Conservation (phyloP, 2,329 filamentous ascomycete species). For the Cladosporium sp. region DNA sequence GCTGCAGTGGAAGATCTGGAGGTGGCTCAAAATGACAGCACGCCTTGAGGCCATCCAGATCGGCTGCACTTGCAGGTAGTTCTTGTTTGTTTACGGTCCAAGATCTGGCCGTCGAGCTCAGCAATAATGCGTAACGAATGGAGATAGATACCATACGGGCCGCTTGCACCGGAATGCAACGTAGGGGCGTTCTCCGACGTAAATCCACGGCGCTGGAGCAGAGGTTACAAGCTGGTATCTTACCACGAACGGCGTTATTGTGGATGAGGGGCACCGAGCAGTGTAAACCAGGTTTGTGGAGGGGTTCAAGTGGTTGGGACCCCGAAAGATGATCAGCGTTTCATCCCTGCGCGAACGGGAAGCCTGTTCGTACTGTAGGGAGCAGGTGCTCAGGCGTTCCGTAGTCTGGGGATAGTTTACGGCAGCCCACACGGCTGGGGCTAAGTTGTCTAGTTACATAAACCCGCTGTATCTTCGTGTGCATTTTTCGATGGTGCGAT, state of each 20-base stretch:
- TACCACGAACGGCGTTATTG: constrained; percentile 9
- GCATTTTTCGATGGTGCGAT: constrained; percentile 1
- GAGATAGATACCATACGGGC: not conserved
- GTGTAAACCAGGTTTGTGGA: constrained; percentile 3
- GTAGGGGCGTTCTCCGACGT: constrained; percentile 1
- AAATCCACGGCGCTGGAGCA: not conserved
- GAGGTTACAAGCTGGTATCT: not conserved
- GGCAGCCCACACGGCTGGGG: constrained; percentile 9
- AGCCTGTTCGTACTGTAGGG: constrained; percentile 9
- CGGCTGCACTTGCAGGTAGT: not conserved
- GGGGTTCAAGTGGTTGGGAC: constrained; percentile 11
- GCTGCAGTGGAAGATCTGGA: not conserved
- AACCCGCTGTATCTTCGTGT: not conserved
- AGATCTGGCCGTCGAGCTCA: not conserved
- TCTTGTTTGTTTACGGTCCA: not conserved
- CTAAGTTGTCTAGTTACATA: not conserved
- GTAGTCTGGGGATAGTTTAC: constrained; percentile 8
- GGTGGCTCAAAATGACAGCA: not conserved
- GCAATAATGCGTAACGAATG: not conserved
- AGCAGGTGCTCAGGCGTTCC: constrained; percentile 6
- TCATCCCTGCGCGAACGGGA: constrained; percentile 12
- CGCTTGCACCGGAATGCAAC: not conserved
- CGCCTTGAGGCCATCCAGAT: not conserved
- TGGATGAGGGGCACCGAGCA: constrained; percentile 8
- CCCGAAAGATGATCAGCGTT: constrained; percentile 13